phyloP scores from a whole-genome alignment of 208 protist species.

The Herpetomonas samuelpessoai region DNA sequence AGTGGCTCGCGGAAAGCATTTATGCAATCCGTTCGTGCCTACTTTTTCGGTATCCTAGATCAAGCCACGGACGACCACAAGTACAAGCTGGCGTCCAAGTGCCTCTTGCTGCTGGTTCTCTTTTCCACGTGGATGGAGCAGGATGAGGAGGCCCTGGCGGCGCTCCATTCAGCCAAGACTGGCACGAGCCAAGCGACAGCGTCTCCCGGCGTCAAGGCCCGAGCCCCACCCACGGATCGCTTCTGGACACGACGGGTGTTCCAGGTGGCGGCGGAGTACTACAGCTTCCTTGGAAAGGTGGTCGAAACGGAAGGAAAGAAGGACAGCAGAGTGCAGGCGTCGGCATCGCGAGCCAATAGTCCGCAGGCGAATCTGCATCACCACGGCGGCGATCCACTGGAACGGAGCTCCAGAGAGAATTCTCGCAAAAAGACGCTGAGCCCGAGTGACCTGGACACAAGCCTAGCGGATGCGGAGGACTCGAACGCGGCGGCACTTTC shows the following conservation, averaged over 20 bases:
- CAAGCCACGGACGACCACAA: background rate
- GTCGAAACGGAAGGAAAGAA: too few relatives aligned
- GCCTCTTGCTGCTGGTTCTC: constrained; percentile 8
- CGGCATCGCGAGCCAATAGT: background rate
- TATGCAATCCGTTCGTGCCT: background rate
- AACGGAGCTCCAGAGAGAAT: too few relatives aligned
- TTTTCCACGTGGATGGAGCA: constrained; percentile 12
- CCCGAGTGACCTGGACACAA: too few relatives aligned
- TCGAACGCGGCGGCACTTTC: too few relatives aligned
- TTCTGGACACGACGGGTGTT: constrained; percentile 1
- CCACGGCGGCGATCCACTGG: too few relatives aligned
- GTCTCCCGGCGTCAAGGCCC: too few relatives aligned
- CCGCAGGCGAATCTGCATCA: background rate
- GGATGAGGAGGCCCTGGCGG: background rate
- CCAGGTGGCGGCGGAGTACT: background rate
- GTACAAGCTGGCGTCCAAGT: background rate
- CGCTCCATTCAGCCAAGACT: too few relatives aligned
- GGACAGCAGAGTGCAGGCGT: background rate
- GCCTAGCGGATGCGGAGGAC: too few relatives aligned
- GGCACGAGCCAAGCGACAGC: too few relatives aligned
- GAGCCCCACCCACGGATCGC: too few relatives aligned
- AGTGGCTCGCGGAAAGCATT: background rate
- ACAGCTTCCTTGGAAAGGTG: too few relatives aligned
- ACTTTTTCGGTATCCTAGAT: background rate
- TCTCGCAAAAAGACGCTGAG: too few relatives aligned